Percentiles rank a stretch among this genome's conserved stretches.
phyloP scores from a whole-genome alignment of 2,329 filamentous ascomycete species.

The Colletotrichum cuscutae region DNA sequence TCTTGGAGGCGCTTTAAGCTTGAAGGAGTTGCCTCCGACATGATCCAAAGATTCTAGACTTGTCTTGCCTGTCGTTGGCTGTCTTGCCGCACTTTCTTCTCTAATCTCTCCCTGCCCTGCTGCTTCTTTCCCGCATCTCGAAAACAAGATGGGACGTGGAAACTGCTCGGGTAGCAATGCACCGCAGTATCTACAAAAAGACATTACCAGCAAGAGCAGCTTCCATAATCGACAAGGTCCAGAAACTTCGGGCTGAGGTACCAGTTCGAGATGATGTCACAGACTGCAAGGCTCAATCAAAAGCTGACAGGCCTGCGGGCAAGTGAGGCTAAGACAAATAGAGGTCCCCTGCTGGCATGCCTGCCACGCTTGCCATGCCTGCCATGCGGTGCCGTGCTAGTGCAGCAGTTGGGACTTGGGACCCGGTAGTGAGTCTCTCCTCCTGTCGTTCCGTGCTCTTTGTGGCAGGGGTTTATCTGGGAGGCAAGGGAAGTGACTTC shows the following conservation, averaged over 20 bases:
- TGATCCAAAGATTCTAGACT: not conserved
- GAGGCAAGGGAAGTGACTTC: not conserved
- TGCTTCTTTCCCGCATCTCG: not conserved
- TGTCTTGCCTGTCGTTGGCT: not conserved
- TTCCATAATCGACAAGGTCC: not conserved
- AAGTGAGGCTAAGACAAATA: conserved; percentile 21
- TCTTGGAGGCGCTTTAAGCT: conserved; percentile 13
- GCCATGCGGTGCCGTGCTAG: conserved; percentile 10
- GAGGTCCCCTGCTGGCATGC: conserved; percentile 19
- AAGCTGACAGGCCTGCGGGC: not conserved
- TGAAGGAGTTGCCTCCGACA: not conserved
- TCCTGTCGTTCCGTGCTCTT: not conserved
- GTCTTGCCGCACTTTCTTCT: not conserved
- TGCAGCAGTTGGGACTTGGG: not conserved
- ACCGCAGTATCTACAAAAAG: not conserved
- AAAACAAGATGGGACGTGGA: no score
- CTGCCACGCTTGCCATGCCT: conserved; percentile 1
- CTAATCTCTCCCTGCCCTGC: not conserved
- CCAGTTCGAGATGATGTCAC: conserved; percentile 23
- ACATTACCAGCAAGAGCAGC: not conserved
- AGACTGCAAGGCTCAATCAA: not conserved
- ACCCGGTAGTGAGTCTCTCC: conserved; percentile 8
- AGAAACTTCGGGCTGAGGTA: not conserved
- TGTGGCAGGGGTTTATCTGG: not conserved
- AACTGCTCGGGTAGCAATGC: conserved; percentile 2